Conservation (phyloP, 371 early-diverging fungal species). For the Paraphysoderma sedebokerense region DNA sequence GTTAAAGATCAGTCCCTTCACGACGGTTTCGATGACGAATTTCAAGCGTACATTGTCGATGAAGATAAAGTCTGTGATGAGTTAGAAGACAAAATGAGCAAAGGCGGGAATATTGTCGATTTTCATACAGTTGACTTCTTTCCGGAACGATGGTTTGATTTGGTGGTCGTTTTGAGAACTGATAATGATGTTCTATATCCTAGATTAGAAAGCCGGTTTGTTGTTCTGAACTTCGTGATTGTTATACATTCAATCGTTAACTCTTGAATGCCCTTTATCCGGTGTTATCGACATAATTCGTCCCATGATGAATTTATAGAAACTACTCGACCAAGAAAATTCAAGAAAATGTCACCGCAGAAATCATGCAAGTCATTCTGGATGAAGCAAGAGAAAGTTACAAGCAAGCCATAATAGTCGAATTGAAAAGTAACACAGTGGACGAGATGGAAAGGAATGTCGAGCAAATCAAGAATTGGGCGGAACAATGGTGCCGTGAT, state of each 20-base stretch:
- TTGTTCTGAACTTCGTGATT: background rate
- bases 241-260: background rate
- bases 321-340: constrained; percentile 80
- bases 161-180: constrained; percentile 78
- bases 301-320: constrained; percentile 24
- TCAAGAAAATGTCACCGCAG: constrained; percentile 91
- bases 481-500: constrained; percentile 23
- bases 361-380: constrained; percentile 93
- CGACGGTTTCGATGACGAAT: constrained; percentile 72
- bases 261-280: background rate
- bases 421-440: constrained; percentile 55
- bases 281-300: too few relatives aligned
- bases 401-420: constrained; percentile 57
- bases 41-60: constrained; percentile 77
- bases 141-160: constrained; percentile 92
- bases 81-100: constrained; percentile 54
- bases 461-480: constrained; percentile 48
- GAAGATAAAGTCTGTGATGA: constrained; percentile 87
- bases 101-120: constrained; percentile 79
- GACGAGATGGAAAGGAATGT: constrained; percentile 85
- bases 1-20: constrained; percentile 76
- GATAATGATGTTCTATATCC: constrained; percentile 63
- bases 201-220: constrained; percentile 64
- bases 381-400: constrained; percentile 82
- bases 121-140: constrained; percentile 88